phyloP scores from a whole-genome alignment of 768 basidiomycete genomes.

The Phaeolepiota aurea region DNA sequence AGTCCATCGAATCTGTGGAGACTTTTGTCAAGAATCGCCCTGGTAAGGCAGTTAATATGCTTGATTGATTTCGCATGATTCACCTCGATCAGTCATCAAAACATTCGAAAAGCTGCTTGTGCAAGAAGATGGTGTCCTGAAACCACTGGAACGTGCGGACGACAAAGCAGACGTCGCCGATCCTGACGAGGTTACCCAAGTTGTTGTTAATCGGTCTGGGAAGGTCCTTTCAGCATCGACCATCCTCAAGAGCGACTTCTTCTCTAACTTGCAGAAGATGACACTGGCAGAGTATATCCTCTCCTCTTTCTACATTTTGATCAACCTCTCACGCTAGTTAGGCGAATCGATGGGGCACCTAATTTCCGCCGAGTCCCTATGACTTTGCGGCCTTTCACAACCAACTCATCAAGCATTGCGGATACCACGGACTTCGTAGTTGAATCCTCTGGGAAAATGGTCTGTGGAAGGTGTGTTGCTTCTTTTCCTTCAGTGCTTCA shows the following conservation, averaged over 20 bases:
- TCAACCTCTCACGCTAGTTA: conserved; percentile 12
- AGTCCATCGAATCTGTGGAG: conserved; percentile 70
- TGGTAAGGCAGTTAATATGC: conserved; percentile 33
- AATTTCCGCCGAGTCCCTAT: conserved; percentile 86
- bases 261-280: conserved; percentile 93
- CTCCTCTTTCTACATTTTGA: background rate
- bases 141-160: conserved; percentile 72
- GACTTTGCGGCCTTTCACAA: conserved; percentile 30
- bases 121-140: conserved; percentile 72
- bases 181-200: conserved; percentile 84
- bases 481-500: conserved; percentile 3
- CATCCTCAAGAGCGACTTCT: conserved; percentile 94
- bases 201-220: conserved; percentile 80
- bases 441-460: conserved; percentile 45
- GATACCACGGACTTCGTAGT: conserved; percentile 28
- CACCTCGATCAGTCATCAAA: conserved; percentile 65
- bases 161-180: conserved; percentile 62
- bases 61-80: background rate
- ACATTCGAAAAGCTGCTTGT: conserved; percentile 84
- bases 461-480: conserved; percentile 65
- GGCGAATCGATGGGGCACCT: conserved; percentile 88
- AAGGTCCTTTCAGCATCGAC: conserved; percentile 84
- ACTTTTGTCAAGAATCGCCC: conserved; percentile 78
- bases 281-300: conserved; percentile 81
- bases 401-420: conserved; percentile 17